A percentile compares a stretch with the other conserved stretches of the same genome.
These are phyloP conservation scores for Cercospora janseana DNA, from an alignment of 2,329 filamentous ascomycete genomes.

Conservation along the genomic window DNA sequence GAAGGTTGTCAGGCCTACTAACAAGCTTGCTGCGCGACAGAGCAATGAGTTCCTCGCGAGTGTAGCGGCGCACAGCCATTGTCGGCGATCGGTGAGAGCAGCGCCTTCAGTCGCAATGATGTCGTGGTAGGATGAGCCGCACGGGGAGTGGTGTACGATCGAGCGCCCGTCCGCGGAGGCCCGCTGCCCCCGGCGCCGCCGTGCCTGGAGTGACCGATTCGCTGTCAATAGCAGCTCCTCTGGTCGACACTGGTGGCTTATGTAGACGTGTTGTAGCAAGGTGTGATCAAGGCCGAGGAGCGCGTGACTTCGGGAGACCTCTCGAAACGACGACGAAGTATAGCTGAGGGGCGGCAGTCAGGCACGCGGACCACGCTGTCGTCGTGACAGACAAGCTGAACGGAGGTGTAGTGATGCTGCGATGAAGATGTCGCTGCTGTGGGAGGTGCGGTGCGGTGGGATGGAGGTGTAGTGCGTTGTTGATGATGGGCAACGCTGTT, in stretches of 20 bases:
- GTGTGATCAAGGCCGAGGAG: neutral
- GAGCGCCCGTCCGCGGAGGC: neutral
- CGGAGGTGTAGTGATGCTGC: neutral
- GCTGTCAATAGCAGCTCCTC: neutral
- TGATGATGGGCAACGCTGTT: slow-evolving; percentile 6
- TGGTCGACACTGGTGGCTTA: too few relatives aligned
- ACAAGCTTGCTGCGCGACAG: slow-evolving; percentile 81
- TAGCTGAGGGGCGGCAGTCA: neutral
- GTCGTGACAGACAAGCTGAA: neutral
- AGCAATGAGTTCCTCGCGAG: slow-evolving; percentile 70
- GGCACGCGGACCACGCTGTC: neutral
- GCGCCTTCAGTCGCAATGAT: slow-evolving; percentile 4
- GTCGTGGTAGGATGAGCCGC: neutral
- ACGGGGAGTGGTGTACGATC: slow-evolving; percentile 1
- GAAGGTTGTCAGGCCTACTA: slow-evolving; percentile 72
- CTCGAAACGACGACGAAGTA: neutral
- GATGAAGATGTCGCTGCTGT: neutral
- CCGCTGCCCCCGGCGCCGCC: neutral
- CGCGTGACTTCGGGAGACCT: slow-evolving; percentile 1
- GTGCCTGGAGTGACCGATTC: neutral
- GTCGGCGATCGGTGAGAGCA: slow-evolving; percentile 3
- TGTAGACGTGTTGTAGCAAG: too few relatives aligned
- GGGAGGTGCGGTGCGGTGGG: neutral
- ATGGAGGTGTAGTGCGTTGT: neutral
- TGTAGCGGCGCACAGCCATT: slow-evolving; percentile 59